These are phyloP conservation scores for Gomphus bonarii DNA, from an alignment of 1,284 basidiomycete genomes.

Conservation along the genomic window DNA sequence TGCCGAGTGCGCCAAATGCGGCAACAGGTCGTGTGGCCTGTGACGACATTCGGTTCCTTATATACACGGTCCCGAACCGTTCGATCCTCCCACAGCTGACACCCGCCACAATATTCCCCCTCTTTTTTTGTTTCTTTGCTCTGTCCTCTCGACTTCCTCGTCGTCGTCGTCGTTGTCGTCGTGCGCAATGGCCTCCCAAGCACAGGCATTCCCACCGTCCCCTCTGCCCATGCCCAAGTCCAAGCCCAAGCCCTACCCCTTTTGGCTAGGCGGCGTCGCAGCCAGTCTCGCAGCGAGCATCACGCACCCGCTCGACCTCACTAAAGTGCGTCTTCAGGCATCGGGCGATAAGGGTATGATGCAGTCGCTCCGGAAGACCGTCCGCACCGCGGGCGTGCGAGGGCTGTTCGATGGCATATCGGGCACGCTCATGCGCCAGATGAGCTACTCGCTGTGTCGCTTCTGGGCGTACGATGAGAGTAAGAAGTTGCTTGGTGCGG, in stretches of 20 bases:
- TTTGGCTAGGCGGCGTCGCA: conserved; percentile 75
- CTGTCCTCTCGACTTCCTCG: no score
- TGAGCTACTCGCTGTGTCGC: conserved; percentile 87
- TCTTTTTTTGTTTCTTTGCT: no score
- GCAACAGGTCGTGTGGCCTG: no score
- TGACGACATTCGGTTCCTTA: no score
- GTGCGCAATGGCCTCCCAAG: background rate
- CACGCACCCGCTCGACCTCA: no score
- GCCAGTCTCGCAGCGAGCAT: conserved; percentile 74
- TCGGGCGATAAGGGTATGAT: conserved; percentile 84
- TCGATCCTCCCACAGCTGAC: no score
- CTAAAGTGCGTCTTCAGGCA: conserved; percentile 79
- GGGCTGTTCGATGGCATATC: conserved; percentile 82
- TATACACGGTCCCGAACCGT: no score
- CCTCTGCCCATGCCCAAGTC: background rate
- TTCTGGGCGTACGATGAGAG: conserved; percentile 92
- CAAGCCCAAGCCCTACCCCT: conserved; percentile 53
- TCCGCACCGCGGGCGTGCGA: conserved; percentile 57
- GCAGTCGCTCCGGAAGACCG: conserved; percentile 66
- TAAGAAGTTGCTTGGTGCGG: no score
- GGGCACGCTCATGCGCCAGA: conserved; percentile 85
- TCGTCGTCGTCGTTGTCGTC: no score
- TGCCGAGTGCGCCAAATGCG: no score
- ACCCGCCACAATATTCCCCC: background rate
- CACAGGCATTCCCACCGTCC: background rate